Conservation (phyloP, 768 basidiomycete species). For the Mycena amicta region DNA sequence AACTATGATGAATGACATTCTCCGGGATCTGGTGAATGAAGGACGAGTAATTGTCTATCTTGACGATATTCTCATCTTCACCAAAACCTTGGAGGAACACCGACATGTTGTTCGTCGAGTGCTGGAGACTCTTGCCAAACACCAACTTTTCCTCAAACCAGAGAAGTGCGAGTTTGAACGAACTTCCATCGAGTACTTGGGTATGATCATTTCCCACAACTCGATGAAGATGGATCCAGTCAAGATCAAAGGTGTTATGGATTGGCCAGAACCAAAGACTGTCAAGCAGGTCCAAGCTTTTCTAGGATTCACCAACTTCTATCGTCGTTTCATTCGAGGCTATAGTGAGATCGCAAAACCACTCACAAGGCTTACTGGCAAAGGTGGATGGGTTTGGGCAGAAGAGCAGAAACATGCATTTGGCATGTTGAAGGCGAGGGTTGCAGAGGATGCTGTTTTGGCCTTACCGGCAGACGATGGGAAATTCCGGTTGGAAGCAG, state of each 20-base stretch:
- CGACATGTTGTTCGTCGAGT: slow-evolving; percentile 22
- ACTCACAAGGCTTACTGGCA: not conserved
- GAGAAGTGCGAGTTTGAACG: slow-evolving; percentile 39
- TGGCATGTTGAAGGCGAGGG: not conserved
- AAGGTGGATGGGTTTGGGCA: not conserved
- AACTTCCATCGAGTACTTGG: slow-evolving; percentile 27
- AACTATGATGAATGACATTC: slow-evolving; percentile 38
- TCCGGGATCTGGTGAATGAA: slow-evolving; percentile 28
- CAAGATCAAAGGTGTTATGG: slow-evolving; percentile 32
- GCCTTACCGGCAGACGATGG: slow-evolving; percentile 2
- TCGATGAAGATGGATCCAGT: slow-evolving; percentile 24
- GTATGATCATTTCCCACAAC: not conserved
- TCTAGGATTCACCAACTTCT: slow-evolving; percentile 34
- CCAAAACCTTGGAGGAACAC: slow-evolving; percentile 25
- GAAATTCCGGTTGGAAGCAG: slow-evolving; percentile 25
- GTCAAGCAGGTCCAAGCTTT: slow-evolving; percentile 27
- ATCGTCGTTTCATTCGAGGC: slow-evolving; percentile 29
- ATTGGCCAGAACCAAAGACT: slow-evolving; percentile 28
- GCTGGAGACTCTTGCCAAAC: slow-evolving; percentile 27
- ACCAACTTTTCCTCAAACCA: slow-evolving; percentile 38
- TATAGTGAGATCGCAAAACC: slow-evolving; percentile 28
- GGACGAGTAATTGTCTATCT: slow-evolving; percentile 34
- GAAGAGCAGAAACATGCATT: not conserved
- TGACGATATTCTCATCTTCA: slow-evolving; percentile 23
- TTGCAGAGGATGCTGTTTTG: slow-evolving; percentile 1